Conservation (phyloP, 2,329 filamentous ascomycete genomes). For the Shiraia sp. region DNA sequence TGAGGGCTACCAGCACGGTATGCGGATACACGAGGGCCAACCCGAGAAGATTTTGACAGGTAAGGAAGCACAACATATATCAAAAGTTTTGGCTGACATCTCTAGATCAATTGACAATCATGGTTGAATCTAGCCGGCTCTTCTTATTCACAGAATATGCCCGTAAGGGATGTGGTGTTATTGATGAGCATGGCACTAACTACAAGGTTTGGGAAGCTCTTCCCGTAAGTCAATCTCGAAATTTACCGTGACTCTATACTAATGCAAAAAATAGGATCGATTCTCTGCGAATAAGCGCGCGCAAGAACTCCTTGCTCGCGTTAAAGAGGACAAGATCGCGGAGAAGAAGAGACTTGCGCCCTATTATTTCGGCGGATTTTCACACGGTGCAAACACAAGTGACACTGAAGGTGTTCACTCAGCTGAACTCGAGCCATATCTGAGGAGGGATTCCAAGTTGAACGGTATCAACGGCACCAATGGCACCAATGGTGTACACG, state of each 20-base stretch:
- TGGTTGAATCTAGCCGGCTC: conserved; percentile 45
- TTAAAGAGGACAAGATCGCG: conserved; percentile 35
- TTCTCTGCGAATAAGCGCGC: conserved; percentile 43
- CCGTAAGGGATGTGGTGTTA: conserved; percentile 38
- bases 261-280: conserved; percentile 33
- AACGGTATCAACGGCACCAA: conserved; percentile 16
- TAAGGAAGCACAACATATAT: conserved; percentile 5
- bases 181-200: conserved; percentile 41
- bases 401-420: conserved; percentile 35
- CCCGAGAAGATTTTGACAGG: conserved; percentile 50
- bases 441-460: conserved; percentile 13
- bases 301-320: conserved; percentile 35
- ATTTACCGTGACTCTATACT: not conserved
- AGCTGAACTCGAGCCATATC: conserved; percentile 28
- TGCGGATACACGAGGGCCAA: conserved; percentile 49
- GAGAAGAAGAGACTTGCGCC: conserved; percentile 41
- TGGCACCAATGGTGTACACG: conserved; percentile 9
- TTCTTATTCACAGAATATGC: conserved; percentile 47
- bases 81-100: conserved; percentile 1
- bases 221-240: conserved; percentile 26
- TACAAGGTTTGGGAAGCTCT: conserved; percentile 45
- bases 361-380: conserved; percentile 40
- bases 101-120: conserved; percentile 44
- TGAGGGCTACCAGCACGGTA: conserved; percentile 52
- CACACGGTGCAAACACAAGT: conserved; percentile 36